Percentiles rank a stretch among this genome's conserved stretches.
phyloP scores from a whole-genome alignment of 345 rosid genomes.

The Excoecaria cochinchinensis region DNA sequence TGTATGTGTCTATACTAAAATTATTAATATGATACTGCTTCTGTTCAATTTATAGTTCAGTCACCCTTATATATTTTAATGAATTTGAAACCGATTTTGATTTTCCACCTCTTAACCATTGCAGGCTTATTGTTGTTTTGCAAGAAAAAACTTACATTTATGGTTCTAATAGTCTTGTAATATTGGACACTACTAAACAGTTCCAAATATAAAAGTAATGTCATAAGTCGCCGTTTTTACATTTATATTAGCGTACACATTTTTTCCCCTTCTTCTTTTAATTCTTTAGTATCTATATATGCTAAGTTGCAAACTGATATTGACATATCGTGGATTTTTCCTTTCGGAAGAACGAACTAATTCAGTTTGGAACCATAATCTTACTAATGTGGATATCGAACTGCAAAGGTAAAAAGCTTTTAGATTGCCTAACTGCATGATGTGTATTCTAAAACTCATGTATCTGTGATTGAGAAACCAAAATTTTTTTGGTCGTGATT shows the following conservation, averaged over 20 bases:
- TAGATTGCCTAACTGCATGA: background rate
- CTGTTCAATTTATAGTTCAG: background rate
- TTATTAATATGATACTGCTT: background rate
- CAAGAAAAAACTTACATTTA: conserved; percentile 78
- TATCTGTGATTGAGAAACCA: background rate
- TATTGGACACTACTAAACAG: conserved; percentile 78
- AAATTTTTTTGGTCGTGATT: background rate
- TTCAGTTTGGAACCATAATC: background rate
- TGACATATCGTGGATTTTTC: background rate
- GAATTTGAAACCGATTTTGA: background rate
- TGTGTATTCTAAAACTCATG: background rate
- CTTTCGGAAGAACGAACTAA: background rate
- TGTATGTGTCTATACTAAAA: background rate
- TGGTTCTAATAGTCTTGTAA: conserved; percentile 61
- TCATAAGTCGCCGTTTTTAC: conserved; percentile 1
- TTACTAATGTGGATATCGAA: background rate
- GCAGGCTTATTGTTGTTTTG: conserved; percentile 83
- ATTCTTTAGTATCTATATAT: background rate
- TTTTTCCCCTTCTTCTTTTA: background rate
- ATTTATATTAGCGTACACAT: background rate
- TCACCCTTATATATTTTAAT: background rate
- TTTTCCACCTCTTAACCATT: conserved; percentile 14
- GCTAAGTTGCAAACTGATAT: background rate
- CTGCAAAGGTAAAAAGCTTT: background rate
- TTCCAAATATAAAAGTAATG: conserved; percentile 72